Evolutionary conservation across 495 filamentous ascomycete genomes (phyloP), one percentile per base, ranked within the genome.

Genomic region (Sordaria brevicollis): DNA sequence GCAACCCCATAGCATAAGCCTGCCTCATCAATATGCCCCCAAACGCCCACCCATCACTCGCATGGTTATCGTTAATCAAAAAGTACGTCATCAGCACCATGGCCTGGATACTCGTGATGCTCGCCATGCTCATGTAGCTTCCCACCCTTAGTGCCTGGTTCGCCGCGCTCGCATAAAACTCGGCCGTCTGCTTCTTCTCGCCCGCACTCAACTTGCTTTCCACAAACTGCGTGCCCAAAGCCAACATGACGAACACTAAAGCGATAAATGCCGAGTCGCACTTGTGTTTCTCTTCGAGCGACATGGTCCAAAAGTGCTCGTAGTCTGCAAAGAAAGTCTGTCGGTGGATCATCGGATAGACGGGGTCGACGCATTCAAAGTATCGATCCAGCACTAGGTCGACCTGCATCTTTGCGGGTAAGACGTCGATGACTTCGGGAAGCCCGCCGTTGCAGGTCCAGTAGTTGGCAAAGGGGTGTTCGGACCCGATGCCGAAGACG

Each of bases 81-180:
- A 92, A 92, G 74, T 92, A 92, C 17, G 86, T 88, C 65, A 92
- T 86, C 6, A 92, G 75, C 0, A 92, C 87, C 90, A 92, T 92
- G 15, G 90, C 87, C 72, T 91, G 88, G 68, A 92, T 87, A 2
- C 88, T 87, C n/a, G 85, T 81, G 37, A 91, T 79, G 0, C 87
- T 89, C 6, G 89, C 87, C 34, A 85, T 86, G 70, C 88, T 90
- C 5, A 92, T 83, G 71, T 92, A 92, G 1, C 88, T 89, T 67
- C 83, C 87, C 75, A 92, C 83, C 1, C 89, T 83, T 35, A 92
- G 77, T 0, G 89, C 86, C 75, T 92, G 90, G 68, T 92, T 89
- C 49, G 87, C 86, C 1, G 90, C 90, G 11, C 88, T 90, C 43
- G 88, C 87, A 77, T 92, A 92, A 77, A 92, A 92, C 75, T 92